Evolutionary conservation across 257 asterid genomes (phyloP).

Genomic region (Catharanthus roseus): DNA sequence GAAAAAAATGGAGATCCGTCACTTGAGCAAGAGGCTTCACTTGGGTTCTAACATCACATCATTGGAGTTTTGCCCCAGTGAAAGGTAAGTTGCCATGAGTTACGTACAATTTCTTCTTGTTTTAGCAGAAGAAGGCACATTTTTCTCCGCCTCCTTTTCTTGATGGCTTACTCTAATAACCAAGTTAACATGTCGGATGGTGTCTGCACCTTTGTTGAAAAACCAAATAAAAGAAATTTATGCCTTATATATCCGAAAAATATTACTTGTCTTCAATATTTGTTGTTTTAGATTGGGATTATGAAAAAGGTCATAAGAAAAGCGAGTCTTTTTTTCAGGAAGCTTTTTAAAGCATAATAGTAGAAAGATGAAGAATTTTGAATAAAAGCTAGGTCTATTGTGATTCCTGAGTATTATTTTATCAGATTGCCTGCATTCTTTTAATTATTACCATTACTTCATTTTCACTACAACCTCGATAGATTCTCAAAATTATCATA

Average conservation of each 20-base stretch:
- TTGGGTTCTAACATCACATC: constrained; percentile 67
- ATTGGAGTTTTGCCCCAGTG: constrained; percentile 86
- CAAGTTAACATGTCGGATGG: background rate
- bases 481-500: background rate
- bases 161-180: background rate
- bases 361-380: background rate
- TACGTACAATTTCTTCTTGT: background rate
- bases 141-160: background rate
- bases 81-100: constrained; percentile 43
- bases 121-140: background rate
- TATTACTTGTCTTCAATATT: background rate
- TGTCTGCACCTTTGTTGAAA: background rate
- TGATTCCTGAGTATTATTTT: constrained; percentile 6
- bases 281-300: background rate
- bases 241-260: background rate
- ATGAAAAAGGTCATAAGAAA: background rate
- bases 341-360: background rate
- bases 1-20: constrained; percentile 79
- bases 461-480: background rate
- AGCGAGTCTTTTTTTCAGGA: background rate
- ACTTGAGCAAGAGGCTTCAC: constrained; percentile 82
- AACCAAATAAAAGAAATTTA: too few species aligned
- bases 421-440: background rate
- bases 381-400: background rate
- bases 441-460: background rate